These are phyloP conservation scores for Lecanicillium sp. DNA, from an alignment of 2,329 filamentous ascomycete species.

Conservation along the genomic window DNA sequence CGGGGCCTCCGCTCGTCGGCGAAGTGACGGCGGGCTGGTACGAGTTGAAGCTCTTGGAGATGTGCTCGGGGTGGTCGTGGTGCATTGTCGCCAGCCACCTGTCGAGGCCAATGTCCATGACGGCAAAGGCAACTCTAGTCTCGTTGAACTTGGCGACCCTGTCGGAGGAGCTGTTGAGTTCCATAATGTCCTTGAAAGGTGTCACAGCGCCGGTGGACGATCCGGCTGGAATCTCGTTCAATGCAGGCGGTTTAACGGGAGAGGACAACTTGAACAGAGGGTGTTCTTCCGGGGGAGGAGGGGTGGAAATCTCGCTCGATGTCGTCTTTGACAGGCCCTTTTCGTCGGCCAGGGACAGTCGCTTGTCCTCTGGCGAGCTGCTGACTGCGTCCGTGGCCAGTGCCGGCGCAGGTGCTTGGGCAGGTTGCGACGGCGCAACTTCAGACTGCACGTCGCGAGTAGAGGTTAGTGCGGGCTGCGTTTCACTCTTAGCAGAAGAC, in stretches of 20 bases:
- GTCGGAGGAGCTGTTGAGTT: constrained; percentile 57
- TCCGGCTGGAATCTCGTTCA: constrained; percentile 11
- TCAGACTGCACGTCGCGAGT: constrained; percentile 12
- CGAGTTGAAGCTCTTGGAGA: constrained; percentile 10
- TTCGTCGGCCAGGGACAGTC: constrained; percentile 40
- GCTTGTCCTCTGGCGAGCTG: constrained; percentile 19
- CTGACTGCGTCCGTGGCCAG: no score
- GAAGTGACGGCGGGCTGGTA: constrained; percentile 6
- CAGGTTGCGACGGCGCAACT: not conserved
- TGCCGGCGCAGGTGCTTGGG: not conserved
- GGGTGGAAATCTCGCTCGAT: constrained; percentile 28
- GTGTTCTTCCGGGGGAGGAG: constrained; percentile 35
- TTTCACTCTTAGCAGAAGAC: not conserved
- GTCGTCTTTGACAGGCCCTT: constrained; percentile 32
- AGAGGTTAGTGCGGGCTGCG: not conserved
- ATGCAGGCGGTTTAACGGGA: constrained; percentile 14
- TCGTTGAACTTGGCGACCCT: constrained; percentile 69
- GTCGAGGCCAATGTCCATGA: constrained; percentile 67
- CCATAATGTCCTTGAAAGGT: constrained; percentile 70
- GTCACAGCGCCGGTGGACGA: constrained; percentile 4
- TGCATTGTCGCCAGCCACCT: constrained; percentile 47
- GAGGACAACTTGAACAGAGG: constrained; percentile 23
- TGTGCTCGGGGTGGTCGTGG: constrained; percentile 42
- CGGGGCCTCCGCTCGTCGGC: constrained; percentile 18
- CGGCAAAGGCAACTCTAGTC: constrained; percentile 63